Base-by-base conservation (phyloP, 2,329 filamentous ascomycete genomes). In the Penicillium sp. region DNA sequence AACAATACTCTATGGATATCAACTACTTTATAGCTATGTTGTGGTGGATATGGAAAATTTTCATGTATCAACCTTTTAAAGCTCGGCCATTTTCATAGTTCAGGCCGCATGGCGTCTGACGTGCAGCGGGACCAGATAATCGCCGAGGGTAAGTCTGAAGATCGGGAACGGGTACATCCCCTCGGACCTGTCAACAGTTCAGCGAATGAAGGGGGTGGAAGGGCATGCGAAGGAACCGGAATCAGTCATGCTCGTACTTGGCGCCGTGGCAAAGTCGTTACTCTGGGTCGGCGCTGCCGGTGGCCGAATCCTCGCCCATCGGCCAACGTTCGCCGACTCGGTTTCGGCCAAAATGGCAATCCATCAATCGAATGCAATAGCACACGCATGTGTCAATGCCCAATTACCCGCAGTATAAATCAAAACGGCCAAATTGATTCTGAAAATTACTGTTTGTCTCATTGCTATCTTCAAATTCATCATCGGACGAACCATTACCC, bases 381-480 rank as follows among this genome's bases (percentile, higher is more conserved):
- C n/a, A n/a, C 5, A 44, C 31, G 42, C 48, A 58, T 58, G 45
- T 61, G 53, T 24, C 3, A 6, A 9, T 40, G 38, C 38, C 38
- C 38, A 40, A 40, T 40, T 16, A 2, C 16, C 18, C 38, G 10
- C 16, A 40, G 5, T 18, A 21, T 36, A 36, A 36, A 36, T 14
- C 5, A 7, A 36, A 27, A 5, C 4, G n/a, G n/a, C 4, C 34
- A 36, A 13, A 13, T 34, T 34, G 32, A 4, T 34, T 1, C 14
- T 13, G 10, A 13, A 13, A 4, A 13, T 13, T 34, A 13, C 8
- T 34, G 14, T 16, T 39, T 18, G 18, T 18, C 2, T 18, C 18
- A 18, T 18, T 34, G 32, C 32, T 14, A 2, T 34, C 8, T 27
- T 27, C 8, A 27, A 14, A 8, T 34, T 34, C 10, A 11, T 34